Evolutionary conservation across 1,284 basidiomycete genomes (phyloP).

Genomic region (Irpex sp.): DNA sequence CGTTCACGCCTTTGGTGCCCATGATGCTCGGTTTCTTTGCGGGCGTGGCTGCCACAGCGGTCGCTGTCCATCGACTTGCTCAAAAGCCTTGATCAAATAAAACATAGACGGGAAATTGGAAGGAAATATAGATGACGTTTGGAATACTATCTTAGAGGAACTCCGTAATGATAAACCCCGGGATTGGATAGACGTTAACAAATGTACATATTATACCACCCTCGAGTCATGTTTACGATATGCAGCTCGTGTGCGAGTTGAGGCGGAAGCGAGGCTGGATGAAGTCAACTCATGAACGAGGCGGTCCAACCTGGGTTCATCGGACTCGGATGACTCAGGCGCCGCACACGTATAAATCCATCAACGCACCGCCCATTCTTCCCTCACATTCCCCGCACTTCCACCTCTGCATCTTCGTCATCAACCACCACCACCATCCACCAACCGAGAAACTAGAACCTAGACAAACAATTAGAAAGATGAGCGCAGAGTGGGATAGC

Average conservation of each 20-base stretch:
- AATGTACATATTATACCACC: background rate
- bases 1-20: slow-evolving; percentile 18
- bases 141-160: no score
- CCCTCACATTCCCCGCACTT: slow-evolving; percentile 10
- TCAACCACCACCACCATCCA: slow-evolving; percentile 2
- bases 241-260: background rate
- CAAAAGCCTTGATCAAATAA: slow-evolving; percentile 3
- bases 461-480: slow-evolving; percentile 17
- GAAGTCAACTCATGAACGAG: slow-evolving; percentile 7
- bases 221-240: background rate
- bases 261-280: background rate
- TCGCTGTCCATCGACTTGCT: slow-evolving; percentile 17
- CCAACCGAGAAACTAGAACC: background rate
- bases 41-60: slow-evolving; percentile 28
- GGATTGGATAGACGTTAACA: background rate
- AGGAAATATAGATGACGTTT: background rate
- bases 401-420: slow-evolving; percentile 7
- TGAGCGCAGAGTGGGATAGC: slow-evolving; percentile 62
- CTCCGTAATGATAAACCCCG: no score
- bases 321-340: slow-evolving; percentile 13
- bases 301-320: slow-evolving; percentile 4
- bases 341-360: slow-evolving; percentile 13
- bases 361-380: background rate
- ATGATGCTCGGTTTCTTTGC: slow-evolving; percentile 31
- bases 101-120: background rate